Evolutionary conservation across 2,329 filamentous ascomycete genomes (phyloP).

Genomic region (Ophiostoma angusticollis): DNA sequence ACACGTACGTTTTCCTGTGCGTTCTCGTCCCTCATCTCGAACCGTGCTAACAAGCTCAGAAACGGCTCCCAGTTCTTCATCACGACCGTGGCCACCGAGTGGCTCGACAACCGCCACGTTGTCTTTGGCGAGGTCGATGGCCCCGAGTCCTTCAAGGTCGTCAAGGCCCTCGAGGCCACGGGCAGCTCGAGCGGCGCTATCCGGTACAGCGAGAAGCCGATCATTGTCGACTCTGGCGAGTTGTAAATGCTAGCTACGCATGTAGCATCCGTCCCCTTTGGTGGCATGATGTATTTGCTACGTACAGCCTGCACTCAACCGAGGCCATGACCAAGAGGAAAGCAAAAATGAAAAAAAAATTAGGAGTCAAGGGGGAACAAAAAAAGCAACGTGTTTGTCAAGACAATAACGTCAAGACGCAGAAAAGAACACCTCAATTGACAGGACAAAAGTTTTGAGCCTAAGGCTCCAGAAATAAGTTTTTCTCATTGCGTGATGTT

Average conservation of each 20-base stretch:
- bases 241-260: constrained; percentile 7
- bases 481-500: too few relatives aligned
- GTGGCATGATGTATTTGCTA: too few relatives aligned
- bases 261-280: too few relatives aligned
- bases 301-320: too few relatives aligned
- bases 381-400: constrained; percentile 3
- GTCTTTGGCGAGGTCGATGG: constrained; percentile 60
- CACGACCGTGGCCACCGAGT: constrained; percentile 81
- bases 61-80: constrained; percentile 99
- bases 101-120: constrained; percentile 74
- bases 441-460: too few relatives aligned
- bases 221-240: constrained; percentile 12
- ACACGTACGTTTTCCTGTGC: constrained; percentile 49
- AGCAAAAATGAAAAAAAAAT: neutral
- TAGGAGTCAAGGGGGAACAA: too few relatives aligned
- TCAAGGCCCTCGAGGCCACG: constrained; percentile 49
- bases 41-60: constrained; percentile 34
- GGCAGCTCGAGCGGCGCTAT: constrained; percentile 42
- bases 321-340: too few relatives aligned
- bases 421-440: neutral
- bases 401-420: neutral
- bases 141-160: constrained; percentile 33
- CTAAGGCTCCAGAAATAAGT: too few relatives aligned
- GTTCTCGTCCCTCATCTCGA: neutral
- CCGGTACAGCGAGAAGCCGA: constrained; percentile 36